Base-by-base conservation (phyloP, 768 basidiomycete species). In the Boletus coccyginus region DNA sequence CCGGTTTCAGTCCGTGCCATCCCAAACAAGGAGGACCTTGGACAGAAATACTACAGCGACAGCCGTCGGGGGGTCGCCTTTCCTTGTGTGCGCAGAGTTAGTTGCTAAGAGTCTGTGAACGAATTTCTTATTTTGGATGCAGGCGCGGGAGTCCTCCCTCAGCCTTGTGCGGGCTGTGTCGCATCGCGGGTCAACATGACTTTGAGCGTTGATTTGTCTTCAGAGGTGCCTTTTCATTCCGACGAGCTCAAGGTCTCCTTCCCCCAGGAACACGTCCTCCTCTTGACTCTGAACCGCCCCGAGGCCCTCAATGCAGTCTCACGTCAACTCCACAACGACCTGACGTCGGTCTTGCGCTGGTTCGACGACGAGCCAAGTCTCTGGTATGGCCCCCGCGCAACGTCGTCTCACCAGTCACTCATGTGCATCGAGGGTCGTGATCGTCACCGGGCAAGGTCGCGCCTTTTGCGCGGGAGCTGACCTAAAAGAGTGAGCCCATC, bases 381-480 rank as follows among this genome's bases (percentile, higher is more conserved):
- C n/a, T 92, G 91, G 90, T 89, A 64, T 16, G 79, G 74, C 36
- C 11, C 13, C 16, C 12, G 1, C 43, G 32, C 6, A 29, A 17
- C 39, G 2, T 1, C 41, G 4, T 33, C 16, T 17, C 35, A 0
- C 24, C 5, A 12, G 19, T 29, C 39, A 44, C 38, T 33, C 32
- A 62, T 36, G 7, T 8, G 45, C 44, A 29, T 51, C 36, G 66
- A 92, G 90, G 90, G 87, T 88, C 11, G 81, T 78, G 38, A 77
- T 93, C 61, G 67, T 92, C 46, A 92, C 90, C 46, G 90, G 90
- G 24, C 77, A 80, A 57, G 90, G 90, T 12, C 81, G 83, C 43
- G 66, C 79, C 1, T 93, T 93, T 71, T 91, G 89, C 62, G 88
- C 89, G 16, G 91, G 90, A 16, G 88, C 87, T 39, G 91, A 92